phyloP scores from a whole-genome alignment of 371 early-diverging fungal species.

The Mucor saturninus region DNA sequence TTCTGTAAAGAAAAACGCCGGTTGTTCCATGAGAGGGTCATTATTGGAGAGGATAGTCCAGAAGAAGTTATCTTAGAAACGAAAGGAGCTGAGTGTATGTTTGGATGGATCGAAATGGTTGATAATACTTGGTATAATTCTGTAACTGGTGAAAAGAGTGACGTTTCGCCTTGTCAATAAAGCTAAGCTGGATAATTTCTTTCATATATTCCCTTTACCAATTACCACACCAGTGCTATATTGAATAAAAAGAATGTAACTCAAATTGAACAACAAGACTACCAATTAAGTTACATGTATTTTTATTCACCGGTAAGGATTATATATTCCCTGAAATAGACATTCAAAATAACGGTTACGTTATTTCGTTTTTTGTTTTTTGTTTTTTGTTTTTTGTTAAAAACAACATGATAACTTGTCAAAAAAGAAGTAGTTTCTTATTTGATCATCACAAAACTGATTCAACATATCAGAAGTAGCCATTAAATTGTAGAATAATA shows the following conservation, averaged over 20 bases:
- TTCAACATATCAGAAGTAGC: too few species aligned
- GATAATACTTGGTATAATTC: slow-evolving; percentile 11
- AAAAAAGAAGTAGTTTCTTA: too few species aligned
- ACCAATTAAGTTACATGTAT: slow-evolving; percentile 9
- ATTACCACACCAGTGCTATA: not conserved
- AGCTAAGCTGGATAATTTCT: slow-evolving; percentile 4
- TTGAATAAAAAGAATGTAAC: slow-evolving; percentile 8
- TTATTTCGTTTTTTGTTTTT: too few species aligned
- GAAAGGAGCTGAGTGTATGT: slow-evolving; percentile 7
- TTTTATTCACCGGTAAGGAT: slow-evolving; percentile 5
- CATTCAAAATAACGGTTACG: slow-evolving; percentile 1
- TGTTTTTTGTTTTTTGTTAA: too few species aligned
- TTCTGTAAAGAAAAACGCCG: slow-evolving; percentile 9
- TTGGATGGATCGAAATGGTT: slow-evolving; percentile 10
- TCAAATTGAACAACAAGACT: slow-evolving; percentile 9
- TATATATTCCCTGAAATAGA: not conserved
- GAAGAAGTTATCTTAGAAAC: not conserved
- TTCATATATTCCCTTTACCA: slow-evolving; percentile 3
- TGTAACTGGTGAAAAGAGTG: slow-evolving; percentile 8
- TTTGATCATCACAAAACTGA: too few species aligned
- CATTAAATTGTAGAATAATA: too few species aligned
- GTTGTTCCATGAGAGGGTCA: slow-evolving; percentile 8
- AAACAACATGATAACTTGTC: too few species aligned
- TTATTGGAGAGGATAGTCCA: slow-evolving; percentile 4
- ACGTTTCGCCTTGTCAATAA: slow-evolving; percentile 9